Base-by-base conservation (phyloP, 2,329 filamentous ascomycete species). In the Colletotrichum simmondsii region DNA sequence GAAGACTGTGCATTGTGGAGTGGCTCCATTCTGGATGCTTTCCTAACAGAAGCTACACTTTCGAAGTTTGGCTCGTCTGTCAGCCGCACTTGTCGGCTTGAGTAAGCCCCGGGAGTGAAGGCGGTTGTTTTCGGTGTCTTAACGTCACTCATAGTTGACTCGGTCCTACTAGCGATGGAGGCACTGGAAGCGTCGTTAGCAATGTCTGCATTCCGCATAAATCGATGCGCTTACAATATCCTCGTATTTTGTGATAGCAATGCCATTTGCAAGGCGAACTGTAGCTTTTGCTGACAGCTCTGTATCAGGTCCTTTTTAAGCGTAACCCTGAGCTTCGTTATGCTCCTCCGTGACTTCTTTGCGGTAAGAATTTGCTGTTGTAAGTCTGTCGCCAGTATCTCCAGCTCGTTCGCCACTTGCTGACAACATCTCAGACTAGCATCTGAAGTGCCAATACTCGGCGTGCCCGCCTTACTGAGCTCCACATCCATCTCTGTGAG, bases 291-390 rank as follows among this genome's bases (percentile, higher is more conserved):
- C 14, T 71, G 57, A 4, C 63, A 62, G 1, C 19, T 12, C 3
- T 14, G 61, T 1, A 71, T 53, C 4, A 24, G 4, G 4, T 74
- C 72, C 19, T 52, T 71, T 68, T 65, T 74, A 22, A 72, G 56
- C 0, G 68, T 53, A 1, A 68, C 69, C 30, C 59, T 63, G 6
- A 72, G 49, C 53, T 72, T 72, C 19, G 69, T 58, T 10, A 68
- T 58, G 4, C 42, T 59, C 26, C 68, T 64, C 22, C 52, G 42
- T 4, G 60, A 35, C 37, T 19, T 37, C 22, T 35, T 74, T 1
- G 72, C 63, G 8, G 53, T 26, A 0, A 24, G 19, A 5, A 74
- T 68, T 7, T n/a, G 60, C 10, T 16, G 5, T 11, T 52, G 54
- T 19, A 72, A 1, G 2, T 74, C 72, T 8, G 30, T 53, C 0